Percentiles rank a stretch among this genome's conserved stretches.
Evolutionary conservation across 495 filamentous ascomycete species (phyloP).

Genomic region (Neurospora hispaniola): DNA sequence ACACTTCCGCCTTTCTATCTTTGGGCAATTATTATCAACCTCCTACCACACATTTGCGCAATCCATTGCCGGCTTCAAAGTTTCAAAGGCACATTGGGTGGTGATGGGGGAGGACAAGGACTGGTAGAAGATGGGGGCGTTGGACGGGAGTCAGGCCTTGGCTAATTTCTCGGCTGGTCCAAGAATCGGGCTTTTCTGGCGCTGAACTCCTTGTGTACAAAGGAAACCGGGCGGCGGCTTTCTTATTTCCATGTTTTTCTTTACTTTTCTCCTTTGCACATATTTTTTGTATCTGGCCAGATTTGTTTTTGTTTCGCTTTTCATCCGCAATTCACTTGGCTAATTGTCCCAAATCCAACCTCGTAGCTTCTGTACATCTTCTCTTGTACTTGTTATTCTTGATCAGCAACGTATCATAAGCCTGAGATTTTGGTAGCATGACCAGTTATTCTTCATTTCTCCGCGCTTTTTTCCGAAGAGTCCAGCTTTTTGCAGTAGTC

Average conservation of each 20-base stretch:
- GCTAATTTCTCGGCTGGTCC: neutral
- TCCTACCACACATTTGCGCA: neutral
- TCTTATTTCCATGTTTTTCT: neutral
- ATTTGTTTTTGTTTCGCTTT: neutral
- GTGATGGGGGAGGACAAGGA: neutral
- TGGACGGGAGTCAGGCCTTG: neutral
- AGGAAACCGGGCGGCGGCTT: neutral
- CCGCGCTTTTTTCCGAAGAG: neutral
- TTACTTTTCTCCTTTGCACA: neutral
- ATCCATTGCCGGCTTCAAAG: neutral
- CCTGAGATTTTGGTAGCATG: neutral
- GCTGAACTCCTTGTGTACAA: neutral
- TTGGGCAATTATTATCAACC: neutral
- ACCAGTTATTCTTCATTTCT: neutral
- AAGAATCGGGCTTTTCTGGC: neutral
- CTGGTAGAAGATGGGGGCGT: neutral
- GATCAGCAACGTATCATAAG: neutral
- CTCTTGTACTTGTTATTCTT: neutral
- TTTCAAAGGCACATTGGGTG: neutral
- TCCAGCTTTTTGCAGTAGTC: neutral
- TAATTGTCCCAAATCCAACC: neutral
- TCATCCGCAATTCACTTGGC: neutral
- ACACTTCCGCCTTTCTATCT: neutral
- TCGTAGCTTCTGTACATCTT: neutral
- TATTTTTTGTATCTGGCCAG: neutral